These are phyloP conservation scores for Rhizopus microsporus DNA, from an alignment of 371 early-diverging fungal genomes.

Conservation along the genomic window DNA sequence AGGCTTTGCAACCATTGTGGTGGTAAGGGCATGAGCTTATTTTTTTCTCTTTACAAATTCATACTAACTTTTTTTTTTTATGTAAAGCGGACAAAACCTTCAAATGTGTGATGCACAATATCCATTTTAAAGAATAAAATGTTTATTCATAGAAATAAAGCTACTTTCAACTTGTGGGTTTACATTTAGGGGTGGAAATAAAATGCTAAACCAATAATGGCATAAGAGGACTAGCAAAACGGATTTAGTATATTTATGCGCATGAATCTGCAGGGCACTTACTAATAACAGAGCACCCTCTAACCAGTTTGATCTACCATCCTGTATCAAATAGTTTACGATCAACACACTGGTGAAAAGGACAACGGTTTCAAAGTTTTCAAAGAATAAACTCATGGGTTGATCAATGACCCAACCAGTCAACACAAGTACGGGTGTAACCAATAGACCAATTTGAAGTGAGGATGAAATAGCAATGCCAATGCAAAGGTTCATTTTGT, in stretches of 20 bases:
- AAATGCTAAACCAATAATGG: conserved; percentile 77
- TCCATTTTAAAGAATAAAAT: conserved; percentile 10
- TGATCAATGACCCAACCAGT: conserved; percentile 84
- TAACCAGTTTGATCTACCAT: conserved; percentile 81
- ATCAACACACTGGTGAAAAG: conserved; percentile 86
- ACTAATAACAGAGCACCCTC: conserved; percentile 81
- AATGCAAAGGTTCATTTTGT: conserved; percentile 91
- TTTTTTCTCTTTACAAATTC: neutral
- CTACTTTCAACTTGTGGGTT: neutral
- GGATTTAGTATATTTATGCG: neutral
- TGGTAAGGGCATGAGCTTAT: conserved; percentile 47
- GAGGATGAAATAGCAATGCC: conserved; percentile 88
- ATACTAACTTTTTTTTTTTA: conserved; percentile 1
- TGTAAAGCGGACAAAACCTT: conserved; percentile 37
- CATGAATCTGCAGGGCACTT: neutral
- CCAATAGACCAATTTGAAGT: conserved; percentile 89
- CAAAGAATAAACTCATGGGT: conserved; percentile 82
- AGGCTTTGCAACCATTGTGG: conserved; percentile 79
- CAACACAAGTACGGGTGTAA: conserved; percentile 84
- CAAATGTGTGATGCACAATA: conserved; percentile 39
- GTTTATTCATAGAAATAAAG: too few species aligned
- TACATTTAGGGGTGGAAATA: conserved; percentile 55
- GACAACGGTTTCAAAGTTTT: conserved; percentile 79
- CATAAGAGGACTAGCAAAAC: conserved; percentile 49
- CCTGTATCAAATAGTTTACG: conserved; percentile 78